Percentiles rank a stretch among this genome's conserved stretches.
Conservation (phyloP, 148 eudicot species). For the Salicornia ramosissima region DNA sequence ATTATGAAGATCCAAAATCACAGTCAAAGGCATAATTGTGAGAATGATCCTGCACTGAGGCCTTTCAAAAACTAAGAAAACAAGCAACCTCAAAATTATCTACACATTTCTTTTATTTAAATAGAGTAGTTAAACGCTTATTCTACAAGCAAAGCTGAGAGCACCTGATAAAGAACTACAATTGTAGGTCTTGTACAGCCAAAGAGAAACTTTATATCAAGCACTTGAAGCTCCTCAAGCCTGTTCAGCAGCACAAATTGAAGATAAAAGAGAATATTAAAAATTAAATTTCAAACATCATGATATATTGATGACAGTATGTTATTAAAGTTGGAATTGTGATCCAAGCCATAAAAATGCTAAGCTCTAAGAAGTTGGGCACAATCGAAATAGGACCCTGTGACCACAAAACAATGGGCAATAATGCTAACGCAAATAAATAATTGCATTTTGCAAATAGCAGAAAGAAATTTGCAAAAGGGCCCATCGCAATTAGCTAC, state of each 20-base stretch:
- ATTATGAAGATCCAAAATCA: not conserved
- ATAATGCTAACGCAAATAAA: not conserved
- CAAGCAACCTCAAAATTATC: conserved; percentile 6
- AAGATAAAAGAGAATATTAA: not conserved
- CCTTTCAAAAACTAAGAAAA: conserved; percentile 1
- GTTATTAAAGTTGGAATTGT: not conserved
- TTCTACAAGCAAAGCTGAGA: conserved; percentile 6
- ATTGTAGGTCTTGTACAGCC: conserved; percentile 89
- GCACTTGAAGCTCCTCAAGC: conserved; percentile 97
- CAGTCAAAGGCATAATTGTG: not conserved
- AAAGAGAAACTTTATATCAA: conserved; percentile 93
- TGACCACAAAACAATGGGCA: not conserved
- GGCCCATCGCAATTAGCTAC: not conserved
- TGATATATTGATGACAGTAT: not conserved
- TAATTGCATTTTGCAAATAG: not conserved
- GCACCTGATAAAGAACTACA: conserved; percentile 94
- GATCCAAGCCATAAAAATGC: not conserved
- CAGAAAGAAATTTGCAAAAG: not conserved
- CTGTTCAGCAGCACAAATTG: conserved; percentile 37
- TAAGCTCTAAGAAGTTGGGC: not conserved
- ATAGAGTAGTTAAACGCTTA: not conserved
- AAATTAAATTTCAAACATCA: not conserved
- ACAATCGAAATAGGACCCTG: not conserved
- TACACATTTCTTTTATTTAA: not conserved
- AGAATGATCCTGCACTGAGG: not conserved